Evolutionary conservation across 2,329 filamentous ascomycete species (phyloP).

Genomic region (Immersiporthe knoxdaviesiana): DNA sequence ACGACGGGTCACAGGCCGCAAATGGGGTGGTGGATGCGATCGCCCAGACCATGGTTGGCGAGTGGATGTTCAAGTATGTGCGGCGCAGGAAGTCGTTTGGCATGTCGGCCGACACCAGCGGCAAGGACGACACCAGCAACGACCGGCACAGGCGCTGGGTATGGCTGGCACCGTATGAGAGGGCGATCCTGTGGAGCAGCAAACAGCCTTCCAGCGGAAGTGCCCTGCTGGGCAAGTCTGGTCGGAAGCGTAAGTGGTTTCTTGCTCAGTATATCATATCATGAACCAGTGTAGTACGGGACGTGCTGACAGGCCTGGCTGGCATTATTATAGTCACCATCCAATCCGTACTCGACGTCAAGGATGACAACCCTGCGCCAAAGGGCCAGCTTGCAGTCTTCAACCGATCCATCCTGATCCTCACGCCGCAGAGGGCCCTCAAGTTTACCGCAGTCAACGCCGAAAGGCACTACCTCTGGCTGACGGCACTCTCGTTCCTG

Average conservation of each 20-base stretch:
- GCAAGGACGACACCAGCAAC: constrained; percentile 71
- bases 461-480: constrained; percentile 92
- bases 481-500: constrained; percentile 92
- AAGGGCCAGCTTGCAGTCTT: constrained; percentile 71
- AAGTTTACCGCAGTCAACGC: constrained; percentile 87
- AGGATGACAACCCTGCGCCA: constrained; percentile 86
- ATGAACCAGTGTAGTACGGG: neutral
- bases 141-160: constrained; percentile 96
- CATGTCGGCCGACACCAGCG: constrained; percentile 67
- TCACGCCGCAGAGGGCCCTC: constrained; percentile 89
- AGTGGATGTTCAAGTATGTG: constrained; percentile 95
- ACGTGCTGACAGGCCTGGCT: constrained; percentile 39
- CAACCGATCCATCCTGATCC: constrained; percentile 90
- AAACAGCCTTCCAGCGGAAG: constrained; percentile 90
- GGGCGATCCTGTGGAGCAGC: constrained; percentile 96
- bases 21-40: constrained; percentile 93
- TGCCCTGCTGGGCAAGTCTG: constrained; percentile 86
- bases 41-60: constrained; percentile 96
- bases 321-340: constrained; percentile 82
- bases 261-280: neutral
- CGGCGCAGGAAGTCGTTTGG: constrained; percentile 89
- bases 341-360: constrained; percentile 95
- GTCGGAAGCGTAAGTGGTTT: constrained; percentile 80
- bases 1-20: constrained; percentile 64
- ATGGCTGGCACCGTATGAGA: constrained; percentile 95